Evolutionary conservation across 805 yeast genomes (phyloP), one percentile per base, ranked within the genome.

Genomic region (Starmerella floricola): DNA sequence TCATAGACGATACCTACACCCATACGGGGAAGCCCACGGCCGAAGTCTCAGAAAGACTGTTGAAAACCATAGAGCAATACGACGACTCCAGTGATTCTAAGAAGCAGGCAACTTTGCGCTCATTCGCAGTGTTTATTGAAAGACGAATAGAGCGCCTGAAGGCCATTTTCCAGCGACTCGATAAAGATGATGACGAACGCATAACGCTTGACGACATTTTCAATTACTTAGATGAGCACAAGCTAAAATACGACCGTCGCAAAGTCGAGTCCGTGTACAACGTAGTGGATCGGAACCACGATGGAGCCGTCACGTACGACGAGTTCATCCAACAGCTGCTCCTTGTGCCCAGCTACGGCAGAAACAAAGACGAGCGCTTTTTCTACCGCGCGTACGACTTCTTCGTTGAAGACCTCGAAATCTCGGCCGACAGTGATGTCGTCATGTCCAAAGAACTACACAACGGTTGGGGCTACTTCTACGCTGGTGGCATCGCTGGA

Each of bases 401-500:
- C 58, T 78, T 87, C 48, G 76, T 74, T 44, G 94, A 83, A 52
- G 91, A 82, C 49, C 73, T 77, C 20, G 94, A 84, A 55, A 62
- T 86, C 32, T 78, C 88, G 4, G 74, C 94, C 0, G 97, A 88
- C 54, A 95, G 95, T 59, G 97, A 88, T 62, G 85, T 87, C 47
- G 79, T 93, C 0, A 69, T 88, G 29, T 78, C 79, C 33, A 77
- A 76, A 57, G 94, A 84, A 49, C 71, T 82, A 40, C 62, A 82
- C 38, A 76, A 80, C 56, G 94, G 95, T 26, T 71, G 85, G 47
- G 95, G 96, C 1, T 91, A 76, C 61, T 91, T 91, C 56, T 63
- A 87, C 27, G 94, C 95, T 1, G 98, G 98, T 31, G 98, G 98
- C 0, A 61, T 87, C 17, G 82, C 95, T 1, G 98, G 98, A 2